Conservation (phyloP, 192 early-diverging fungal species). For the Coemansia sp. region DNA sequence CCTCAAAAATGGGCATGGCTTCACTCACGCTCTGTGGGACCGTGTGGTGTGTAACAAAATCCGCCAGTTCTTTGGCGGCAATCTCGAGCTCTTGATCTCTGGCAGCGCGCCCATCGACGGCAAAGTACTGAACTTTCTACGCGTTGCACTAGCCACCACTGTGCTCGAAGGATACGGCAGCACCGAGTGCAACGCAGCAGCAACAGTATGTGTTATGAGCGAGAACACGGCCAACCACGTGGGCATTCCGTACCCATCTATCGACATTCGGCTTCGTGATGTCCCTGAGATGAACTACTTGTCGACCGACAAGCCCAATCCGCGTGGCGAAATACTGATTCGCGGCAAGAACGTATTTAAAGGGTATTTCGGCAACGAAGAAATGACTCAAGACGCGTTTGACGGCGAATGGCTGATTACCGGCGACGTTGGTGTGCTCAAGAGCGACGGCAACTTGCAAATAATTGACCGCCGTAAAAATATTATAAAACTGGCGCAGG, state of each 20-base stretch:
- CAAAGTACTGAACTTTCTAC: conserved; percentile 67
- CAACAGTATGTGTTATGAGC: conserved; percentile 26
- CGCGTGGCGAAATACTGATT: conserved; percentile 89
- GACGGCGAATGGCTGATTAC: conserved; percentile 82
- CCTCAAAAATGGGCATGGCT: conserved; percentile 52
- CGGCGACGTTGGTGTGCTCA: conserved; percentile 85
- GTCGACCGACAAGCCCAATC: conserved; percentile 70
- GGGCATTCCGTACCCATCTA: conserved; percentile 73
- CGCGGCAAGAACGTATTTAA: conserved; percentile 71
- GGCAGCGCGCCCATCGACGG: conserved; percentile 70
- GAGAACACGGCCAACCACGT: conserved; percentile 63
- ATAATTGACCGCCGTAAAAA: conserved; percentile 88
- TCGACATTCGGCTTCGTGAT: conserved; percentile 83
- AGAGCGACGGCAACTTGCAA: conserved; percentile 66
- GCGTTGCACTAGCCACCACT: conserved; percentile 60
- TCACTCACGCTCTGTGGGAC: conserved; percentile 83
- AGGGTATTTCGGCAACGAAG: conserved; percentile 79
- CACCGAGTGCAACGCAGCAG: conserved; percentile 46
- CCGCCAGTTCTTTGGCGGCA: conserved; percentile 73
- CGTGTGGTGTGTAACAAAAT: conserved; percentile 83
- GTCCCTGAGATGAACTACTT: conserved; percentile 90
- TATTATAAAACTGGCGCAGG: conserved; percentile 83
- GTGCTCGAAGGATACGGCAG: conserved; percentile 59
- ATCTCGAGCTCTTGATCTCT: conserved; percentile 60
- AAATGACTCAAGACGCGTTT: conserved; percentile 75